These are phyloP conservation scores for Carex myosuroides DNA, from an alignment of 176 grass and related monocot genomes.

Conservation along the genomic window DNA sequence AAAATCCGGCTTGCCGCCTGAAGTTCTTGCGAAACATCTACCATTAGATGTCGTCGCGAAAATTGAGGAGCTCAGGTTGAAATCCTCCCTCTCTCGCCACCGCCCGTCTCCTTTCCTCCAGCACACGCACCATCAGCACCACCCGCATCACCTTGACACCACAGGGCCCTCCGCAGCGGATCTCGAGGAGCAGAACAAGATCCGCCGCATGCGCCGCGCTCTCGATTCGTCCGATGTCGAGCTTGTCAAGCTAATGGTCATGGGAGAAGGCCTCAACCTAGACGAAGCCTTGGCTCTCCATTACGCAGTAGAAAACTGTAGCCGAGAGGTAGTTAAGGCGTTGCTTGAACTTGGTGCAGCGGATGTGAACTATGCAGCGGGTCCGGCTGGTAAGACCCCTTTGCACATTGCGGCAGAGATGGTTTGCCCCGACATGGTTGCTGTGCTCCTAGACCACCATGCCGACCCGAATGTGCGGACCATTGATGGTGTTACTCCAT, in stretches of 20 bases:
- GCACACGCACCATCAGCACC: constrained; percentile 36
- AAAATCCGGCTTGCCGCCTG: constrained; percentile 82
- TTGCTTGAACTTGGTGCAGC: constrained; percentile 93
- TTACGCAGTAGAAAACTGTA: constrained; percentile 97
- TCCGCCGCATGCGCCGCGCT: constrained; percentile 96
- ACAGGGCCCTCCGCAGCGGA: constrained; percentile 29
- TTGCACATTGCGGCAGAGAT: constrained; percentile 96
- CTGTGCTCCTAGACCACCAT: constrained; percentile 96
- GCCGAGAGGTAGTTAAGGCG: constrained; percentile 94
- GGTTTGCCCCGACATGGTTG: constrained; percentile 99
- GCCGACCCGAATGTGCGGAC: constrained; percentile 97
- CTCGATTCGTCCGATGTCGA: constrained; percentile 95
- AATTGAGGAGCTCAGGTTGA: constrained; percentile 94
- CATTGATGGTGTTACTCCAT: constrained; percentile 85
- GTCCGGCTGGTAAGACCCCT: constrained; percentile 80
- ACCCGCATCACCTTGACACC: constrained; percentile 38
- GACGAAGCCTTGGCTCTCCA: constrained; percentile 95
- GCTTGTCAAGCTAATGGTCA: constrained; percentile 99
- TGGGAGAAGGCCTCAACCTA: constrained; percentile 96
- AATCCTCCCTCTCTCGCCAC: constrained; percentile 71
- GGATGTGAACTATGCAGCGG: constrained; percentile 83
- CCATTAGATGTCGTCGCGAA: constrained; percentile 79
- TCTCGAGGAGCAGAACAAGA: constrained; percentile 86
- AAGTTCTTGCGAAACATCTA: constrained; percentile 94
- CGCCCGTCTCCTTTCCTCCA: constrained; percentile 44